Evolutionary conservation across 2,329 filamentous ascomycete genomes (phyloP).

Genomic region (Thelonectria rubi): DNA sequence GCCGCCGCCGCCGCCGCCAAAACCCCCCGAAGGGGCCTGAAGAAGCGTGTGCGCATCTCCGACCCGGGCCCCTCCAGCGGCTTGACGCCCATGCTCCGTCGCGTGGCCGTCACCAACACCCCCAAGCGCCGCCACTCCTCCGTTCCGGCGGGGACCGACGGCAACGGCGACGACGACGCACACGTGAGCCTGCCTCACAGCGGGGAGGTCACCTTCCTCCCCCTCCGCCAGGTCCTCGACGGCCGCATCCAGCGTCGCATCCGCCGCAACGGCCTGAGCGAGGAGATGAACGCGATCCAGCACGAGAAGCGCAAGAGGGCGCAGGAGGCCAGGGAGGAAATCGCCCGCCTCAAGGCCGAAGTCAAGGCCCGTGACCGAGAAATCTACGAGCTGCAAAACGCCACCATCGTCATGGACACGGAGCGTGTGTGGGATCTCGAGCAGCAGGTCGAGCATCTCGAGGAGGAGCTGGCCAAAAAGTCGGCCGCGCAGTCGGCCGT

Average conservation of each 20-base stretch:
- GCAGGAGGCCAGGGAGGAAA: constrained; percentile 54
- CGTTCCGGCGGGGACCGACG: constrained; percentile 46
- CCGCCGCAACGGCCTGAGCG: constrained; percentile 64
- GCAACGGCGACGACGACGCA: constrained; percentile 9
- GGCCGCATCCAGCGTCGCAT: constrained; percentile 66
- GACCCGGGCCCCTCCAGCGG: constrained; percentile 64
- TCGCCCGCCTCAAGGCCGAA: constrained; percentile 58
- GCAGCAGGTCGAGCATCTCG: constrained; percentile 50
- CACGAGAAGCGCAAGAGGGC: constrained; percentile 55
- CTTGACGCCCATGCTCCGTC: constrained; percentile 66
- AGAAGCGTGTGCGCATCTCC: constrained; percentile 67
- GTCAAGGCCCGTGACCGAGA: constrained; percentile 61
- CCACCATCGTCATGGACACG: constrained; percentile 60
- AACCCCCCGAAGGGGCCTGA: constrained; percentile 46
- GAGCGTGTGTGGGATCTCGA: constrained; percentile 55
- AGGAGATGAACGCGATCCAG: constrained; percentile 64
- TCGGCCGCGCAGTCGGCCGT: constrained; percentile 22
- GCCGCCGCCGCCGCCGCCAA: constrained; percentile 32
- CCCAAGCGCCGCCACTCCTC: constrained; percentile 57
- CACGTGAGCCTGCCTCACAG: constrained; percentile 39
- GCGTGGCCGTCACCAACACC: constrained; percentile 55
- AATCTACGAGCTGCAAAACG: constrained; percentile 62
- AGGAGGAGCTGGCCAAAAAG: constrained; percentile 44
- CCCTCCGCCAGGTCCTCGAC: constrained; percentile 63
- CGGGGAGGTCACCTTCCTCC: constrained; percentile 54